Percentiles rank a stretch among this genome's conserved stretches.
Conservation (phyloP, 345 rosid species). For the Lenwebbia sp. region DNA sequence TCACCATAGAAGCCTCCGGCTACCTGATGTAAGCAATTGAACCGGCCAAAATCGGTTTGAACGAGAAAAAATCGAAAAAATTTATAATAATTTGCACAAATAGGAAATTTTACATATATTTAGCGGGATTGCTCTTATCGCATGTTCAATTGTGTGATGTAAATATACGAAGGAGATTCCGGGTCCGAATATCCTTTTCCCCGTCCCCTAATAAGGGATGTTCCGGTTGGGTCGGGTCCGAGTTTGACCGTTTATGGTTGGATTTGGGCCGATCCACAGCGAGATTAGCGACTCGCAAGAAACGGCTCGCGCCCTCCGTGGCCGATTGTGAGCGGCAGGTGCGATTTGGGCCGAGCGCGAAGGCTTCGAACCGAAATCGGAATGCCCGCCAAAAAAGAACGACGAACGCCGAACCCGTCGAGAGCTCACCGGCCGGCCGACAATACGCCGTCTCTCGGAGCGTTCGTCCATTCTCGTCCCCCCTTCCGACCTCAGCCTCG, state of each 20-base stretch:
- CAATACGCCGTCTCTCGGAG: background rate
- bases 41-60: background rate
- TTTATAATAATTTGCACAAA: background rate
- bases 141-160: background rate
- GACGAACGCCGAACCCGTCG: background rate
- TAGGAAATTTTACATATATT: background rate
- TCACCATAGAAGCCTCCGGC: background rate
- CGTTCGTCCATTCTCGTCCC: background rate
- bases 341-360: background rate
- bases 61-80: background rate
- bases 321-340: too few relatives aligned
- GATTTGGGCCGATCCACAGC: background rate
- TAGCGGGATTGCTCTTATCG: background rate
- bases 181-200: background rate
- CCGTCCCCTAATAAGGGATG: background rate
- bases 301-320: too few relatives aligned
- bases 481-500: background rate
- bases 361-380: background rate
- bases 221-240: background rate
- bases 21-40: too few relatives aligned
- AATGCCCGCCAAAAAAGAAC: background rate
- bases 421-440: background rate
- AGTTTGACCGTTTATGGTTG: background rate
- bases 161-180: fast-evolving
- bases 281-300: too few relatives aligned